Evolutionary conservation across 2,329 filamentous ascomycete species (phyloP).

Genomic region (Pseudodiploospora longispora): DNA sequence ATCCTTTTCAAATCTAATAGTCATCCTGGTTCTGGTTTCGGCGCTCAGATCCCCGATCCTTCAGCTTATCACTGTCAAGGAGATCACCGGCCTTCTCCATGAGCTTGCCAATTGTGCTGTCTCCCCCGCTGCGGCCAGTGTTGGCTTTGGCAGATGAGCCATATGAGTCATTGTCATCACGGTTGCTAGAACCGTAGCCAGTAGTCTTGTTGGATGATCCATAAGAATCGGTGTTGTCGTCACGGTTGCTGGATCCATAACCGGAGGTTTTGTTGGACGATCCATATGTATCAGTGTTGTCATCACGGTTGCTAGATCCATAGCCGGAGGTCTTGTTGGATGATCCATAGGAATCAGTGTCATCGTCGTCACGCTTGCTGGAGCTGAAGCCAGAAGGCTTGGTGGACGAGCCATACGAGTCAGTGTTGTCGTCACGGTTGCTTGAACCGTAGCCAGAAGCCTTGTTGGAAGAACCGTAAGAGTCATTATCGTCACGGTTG

Average conservation of each 20-base stretch:
- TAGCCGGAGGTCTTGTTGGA: background rate
- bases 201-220: slow-evolving; percentile 1
- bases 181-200: slow-evolving; percentile 11
- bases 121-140: slow-evolving; percentile 16
- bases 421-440: slow-evolving; percentile 4
- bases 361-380: background rate
- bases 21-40: slow-evolving; percentile 28
- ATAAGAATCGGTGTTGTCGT: background rate
- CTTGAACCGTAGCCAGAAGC: slow-evolving; percentile 15
- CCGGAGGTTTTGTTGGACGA: background rate
- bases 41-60: slow-evolving; percentile 42
- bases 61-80: slow-evolving; percentile 38
- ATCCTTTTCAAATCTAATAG: slow-evolving; percentile 11
- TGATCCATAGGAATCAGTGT: slow-evolving; percentile 13
- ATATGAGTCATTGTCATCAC: slow-evolving; percentile 6
- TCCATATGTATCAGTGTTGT: slow-evolving; percentile 12
- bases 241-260: background rate
- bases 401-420: slow-evolving; percentile 7
- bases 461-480: slow-evolving; percentile 11
- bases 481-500: slow-evolving; percentile 3
- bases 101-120: slow-evolving; percentile 47
- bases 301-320: background rate
- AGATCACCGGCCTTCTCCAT: slow-evolving; percentile 49
- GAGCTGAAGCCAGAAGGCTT: background rate
- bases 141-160: slow-evolving; percentile 3